Conservation (phyloP, 441 rosid species). For the Populus hybrid region DNA sequence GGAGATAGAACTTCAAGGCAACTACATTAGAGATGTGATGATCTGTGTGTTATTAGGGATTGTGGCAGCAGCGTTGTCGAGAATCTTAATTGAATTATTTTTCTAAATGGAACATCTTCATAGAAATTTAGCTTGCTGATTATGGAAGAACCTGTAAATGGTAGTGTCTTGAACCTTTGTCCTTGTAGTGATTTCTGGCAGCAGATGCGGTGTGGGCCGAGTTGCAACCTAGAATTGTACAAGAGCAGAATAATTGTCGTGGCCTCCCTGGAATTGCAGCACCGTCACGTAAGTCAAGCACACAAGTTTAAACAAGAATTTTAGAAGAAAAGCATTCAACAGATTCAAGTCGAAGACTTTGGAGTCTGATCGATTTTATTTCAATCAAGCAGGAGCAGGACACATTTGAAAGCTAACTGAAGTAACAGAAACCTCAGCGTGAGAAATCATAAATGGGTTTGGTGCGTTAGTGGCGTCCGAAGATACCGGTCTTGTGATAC, state of each 20-base stretch:
- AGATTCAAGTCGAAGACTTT: too few species aligned
- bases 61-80: background rate
- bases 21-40: background rate
- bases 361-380: background rate
- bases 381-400: background rate
- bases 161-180: too few species aligned
- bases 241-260: background rate
- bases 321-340: too few species aligned
- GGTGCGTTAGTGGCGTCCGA: conserved; percentile 15
- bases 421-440: background rate
- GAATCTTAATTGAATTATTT: background rate
- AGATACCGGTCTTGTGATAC: conserved; percentile 29
- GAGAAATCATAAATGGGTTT: background rate
- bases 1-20: background rate
- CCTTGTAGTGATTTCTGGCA: background rate
- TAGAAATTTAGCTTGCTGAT: too few species aligned
- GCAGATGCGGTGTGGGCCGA: background rate
- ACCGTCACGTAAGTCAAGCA: too few species aligned
- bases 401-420: background rate
- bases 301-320: background rate
- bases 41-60: background rate
- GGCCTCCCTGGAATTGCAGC: too few species aligned
- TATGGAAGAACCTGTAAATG: too few species aligned
- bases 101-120: background rate
- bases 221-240: background rate